Percentiles rank a stretch among this genome's conserved stretches.
Evolutionary conservation across 2,329 filamentous ascomycete species (phyloP).

Genomic region (Onygena corvina): DNA sequence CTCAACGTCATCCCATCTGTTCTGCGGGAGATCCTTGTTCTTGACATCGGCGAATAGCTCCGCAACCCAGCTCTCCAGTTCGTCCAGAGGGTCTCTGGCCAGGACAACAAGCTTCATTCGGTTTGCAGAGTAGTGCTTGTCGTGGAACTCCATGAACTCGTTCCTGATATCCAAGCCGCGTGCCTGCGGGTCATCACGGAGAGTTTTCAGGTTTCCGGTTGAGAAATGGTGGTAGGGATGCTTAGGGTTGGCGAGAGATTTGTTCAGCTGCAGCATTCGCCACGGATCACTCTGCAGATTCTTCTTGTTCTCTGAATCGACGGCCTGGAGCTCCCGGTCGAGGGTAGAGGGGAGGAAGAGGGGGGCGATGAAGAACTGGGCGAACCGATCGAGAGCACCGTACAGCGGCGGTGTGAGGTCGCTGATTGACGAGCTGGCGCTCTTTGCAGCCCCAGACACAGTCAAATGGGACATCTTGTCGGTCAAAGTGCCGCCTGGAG

Average conservation of each 20-base stretch:
- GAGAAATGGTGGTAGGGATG: constrained; percentile 89
- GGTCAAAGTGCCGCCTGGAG: constrained; percentile 9
- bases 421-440: constrained; percentile 17
- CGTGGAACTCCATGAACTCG: constrained; percentile 87
- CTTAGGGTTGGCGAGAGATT: constrained; percentile 72
- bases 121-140: constrained; percentile 82
- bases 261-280: constrained; percentile 77
- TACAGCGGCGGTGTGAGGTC: constrained; percentile 49
- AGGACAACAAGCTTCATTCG: constrained; percentile 84
- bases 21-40: constrained; percentile 64
- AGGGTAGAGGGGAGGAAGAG: constrained; percentile 75
- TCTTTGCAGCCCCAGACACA: constrained; percentile 14
- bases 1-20: constrained; percentile 53
- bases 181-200: constrained; percentile 70
- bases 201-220: constrained; percentile 73
- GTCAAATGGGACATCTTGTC: constrained; percentile 14
- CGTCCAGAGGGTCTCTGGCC: constrained; percentile 68
- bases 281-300: constrained; percentile 84
- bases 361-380: constrained; percentile 84
- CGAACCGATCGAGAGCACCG: constrained; percentile 78
- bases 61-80: constrained; percentile 69
- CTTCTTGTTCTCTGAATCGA: constrained; percentile 96
- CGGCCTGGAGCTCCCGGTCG: constrained; percentile 74
- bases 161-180: constrained; percentile 72
- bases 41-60: constrained; percentile 70